These are phyloP conservation scores for Zymoseptoria ardabiliae DNA, from an alignment of 2,329 filamentous ascomycete genomes.

Conservation along the genomic window DNA sequence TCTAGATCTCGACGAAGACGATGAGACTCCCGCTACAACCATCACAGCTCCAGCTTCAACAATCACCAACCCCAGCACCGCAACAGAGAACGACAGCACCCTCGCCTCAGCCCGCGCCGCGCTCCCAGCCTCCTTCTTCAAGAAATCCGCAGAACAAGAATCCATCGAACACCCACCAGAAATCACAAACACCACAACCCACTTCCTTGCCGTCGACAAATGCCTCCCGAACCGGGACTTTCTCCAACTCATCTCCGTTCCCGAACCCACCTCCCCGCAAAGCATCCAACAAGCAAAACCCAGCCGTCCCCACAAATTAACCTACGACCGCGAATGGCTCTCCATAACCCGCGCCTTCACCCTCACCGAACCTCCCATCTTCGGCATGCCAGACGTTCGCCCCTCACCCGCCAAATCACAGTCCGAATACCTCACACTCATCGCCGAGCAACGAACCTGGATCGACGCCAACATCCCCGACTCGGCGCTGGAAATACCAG, in stretches of 20 bases:
- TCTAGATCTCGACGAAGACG: constrained; percentile 26
- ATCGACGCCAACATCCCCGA: constrained; percentile 61
- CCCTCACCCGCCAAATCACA: constrained; percentile 50
- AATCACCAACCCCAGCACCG: neutral
- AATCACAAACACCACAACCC: constrained; percentile 71
- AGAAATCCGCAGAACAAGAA: constrained; percentile 28
- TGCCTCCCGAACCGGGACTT: constrained; percentile 74
- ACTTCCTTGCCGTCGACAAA: constrained; percentile 88
- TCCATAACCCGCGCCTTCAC: constrained; percentile 83
- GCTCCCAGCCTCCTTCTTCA: constrained; percentile 74
- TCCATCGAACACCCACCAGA: constrained; percentile 59
- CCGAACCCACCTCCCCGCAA: constrained; percentile 31
- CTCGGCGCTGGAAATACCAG: constrained; percentile 56
- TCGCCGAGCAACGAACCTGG: constrained; percentile 69
- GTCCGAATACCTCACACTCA: constrained; percentile 44
- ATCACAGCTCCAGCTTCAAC: neutral
- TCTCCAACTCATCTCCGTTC: constrained; percentile 66
- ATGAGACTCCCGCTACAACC: constrained; percentile 10
- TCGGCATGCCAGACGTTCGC: constrained; percentile 53
- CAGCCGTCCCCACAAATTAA: constrained; percentile 50
- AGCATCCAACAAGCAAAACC: constrained; percentile 27
- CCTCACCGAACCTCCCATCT: constrained; percentile 45
- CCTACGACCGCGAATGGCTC: constrained; percentile 92
- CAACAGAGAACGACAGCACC: neutral
- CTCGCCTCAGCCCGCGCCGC: constrained; percentile 49